A percentile compares a stretch with the other conserved stretches of the same genome.
Evolutionary conservation across 495 filamentous ascomycete genomes (phyloP).

Genomic region (Lindgomyces ingoldianus): DNA sequence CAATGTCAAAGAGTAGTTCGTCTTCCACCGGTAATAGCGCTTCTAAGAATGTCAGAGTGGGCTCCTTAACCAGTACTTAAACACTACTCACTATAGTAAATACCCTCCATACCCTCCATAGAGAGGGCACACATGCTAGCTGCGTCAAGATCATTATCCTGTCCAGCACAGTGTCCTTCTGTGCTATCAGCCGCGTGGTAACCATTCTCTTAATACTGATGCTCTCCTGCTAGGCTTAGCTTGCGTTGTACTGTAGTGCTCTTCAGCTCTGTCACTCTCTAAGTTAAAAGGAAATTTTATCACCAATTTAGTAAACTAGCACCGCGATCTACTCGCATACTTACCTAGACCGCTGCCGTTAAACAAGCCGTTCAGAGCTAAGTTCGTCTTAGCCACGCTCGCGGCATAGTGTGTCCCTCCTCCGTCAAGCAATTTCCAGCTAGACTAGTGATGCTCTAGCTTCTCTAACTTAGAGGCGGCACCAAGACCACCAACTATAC

Average conservation of each 20-base stretch:
- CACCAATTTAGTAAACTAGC: constrained; percentile 14
- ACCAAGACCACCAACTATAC: background rate
- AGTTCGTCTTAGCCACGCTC: constrained; percentile 9
- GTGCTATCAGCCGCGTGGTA: constrained; percentile 2
- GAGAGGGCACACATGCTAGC: constrained; percentile 5
- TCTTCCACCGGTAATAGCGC: background rate
- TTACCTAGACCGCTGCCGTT: constrained; percentile 21
- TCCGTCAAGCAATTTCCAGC: constrained; percentile 3
- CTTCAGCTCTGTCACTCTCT: constrained; percentile 7
- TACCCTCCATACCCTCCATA: background rate
- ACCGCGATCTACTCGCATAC: constrained; percentile 15
- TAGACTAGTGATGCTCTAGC: constrained; percentile 23
- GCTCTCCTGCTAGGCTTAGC: constrained; percentile 5
- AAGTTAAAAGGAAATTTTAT: constrained; percentile 20
- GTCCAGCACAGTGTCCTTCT: background rate
- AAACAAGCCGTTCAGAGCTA: constrained; percentile 20
- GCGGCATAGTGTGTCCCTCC: constrained; percentile 13
- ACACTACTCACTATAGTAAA: constrained; percentile 9
- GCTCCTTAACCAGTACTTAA: constrained; percentile 9
- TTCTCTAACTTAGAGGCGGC: constrained; percentile 4
- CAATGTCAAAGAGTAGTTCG: constrained; percentile 3
- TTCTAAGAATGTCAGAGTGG: constrained; percentile 6
- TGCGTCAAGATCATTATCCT: constrained; percentile 6
- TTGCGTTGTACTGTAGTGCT: constrained; percentile 3
- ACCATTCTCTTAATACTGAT: constrained; percentile 6